Evolutionary conservation across 176 grass and related monocot genomes (phyloP).

Genomic region (Oryza longistaminata): DNA sequence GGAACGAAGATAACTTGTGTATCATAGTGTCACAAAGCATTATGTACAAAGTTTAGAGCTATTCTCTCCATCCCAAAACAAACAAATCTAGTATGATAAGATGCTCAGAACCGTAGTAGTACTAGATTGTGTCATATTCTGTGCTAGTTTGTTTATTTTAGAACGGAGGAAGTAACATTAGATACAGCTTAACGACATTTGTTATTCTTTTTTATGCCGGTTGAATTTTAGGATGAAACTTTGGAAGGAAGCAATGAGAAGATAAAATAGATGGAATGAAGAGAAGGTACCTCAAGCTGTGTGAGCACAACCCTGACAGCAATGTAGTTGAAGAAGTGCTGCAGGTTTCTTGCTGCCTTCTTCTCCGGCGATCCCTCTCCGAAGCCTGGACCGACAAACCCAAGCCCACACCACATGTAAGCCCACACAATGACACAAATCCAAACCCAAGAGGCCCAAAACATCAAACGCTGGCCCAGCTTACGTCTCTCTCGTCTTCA

Average conservation of each 20-base stretch:
- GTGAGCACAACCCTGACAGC: slow-evolving; percentile 78
- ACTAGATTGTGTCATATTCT: no score
- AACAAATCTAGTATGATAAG: no score
- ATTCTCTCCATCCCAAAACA: no score
- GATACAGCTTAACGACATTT: neutral
- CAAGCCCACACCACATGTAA: no score
- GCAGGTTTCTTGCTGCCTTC: slow-evolving; percentile 67
- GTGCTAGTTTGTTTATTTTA: no score
- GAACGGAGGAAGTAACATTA: neutral
- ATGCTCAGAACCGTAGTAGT: no score
- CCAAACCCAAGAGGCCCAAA: neutral
- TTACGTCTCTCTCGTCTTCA: neutral
- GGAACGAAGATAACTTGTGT: no score
- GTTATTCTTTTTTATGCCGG: neutral
- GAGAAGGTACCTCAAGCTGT: slow-evolving; percentile 65
- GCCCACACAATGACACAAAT: neutral
- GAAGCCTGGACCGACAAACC: slow-evolving; percentile 43
- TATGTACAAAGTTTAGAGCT: neutral
- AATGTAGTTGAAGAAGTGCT: slow-evolving; percentile 86
- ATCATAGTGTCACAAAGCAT: neutral
- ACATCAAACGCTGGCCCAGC: neutral
- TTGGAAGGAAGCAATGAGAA: neutral
- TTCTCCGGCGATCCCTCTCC: slow-evolving; percentile 75
- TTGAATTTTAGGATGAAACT: neutral
- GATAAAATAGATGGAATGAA: neutral